A percentile compares a stretch with the other conserved stretches of the same genome.
Evolutionary conservation across 305 asterid species (phyloP).

Genomic region (Plantago lanceolata): DNA sequence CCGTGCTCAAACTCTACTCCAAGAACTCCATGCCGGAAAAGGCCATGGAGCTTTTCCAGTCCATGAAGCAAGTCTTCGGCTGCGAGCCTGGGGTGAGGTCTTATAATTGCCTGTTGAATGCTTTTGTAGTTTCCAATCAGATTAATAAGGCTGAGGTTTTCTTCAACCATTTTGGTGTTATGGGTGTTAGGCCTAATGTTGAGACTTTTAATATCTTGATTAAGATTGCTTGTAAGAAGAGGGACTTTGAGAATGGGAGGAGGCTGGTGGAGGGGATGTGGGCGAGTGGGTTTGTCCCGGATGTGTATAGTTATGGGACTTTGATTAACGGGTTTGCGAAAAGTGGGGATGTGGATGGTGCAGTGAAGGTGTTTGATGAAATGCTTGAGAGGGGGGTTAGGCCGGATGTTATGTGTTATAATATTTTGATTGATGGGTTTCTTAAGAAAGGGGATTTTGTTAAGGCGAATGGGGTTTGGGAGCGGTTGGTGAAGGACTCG

Average conservation of each 20-base stretch:
- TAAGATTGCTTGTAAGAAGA: conserved; percentile 53
- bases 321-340: conserved; percentile 61
- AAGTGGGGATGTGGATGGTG: conserved; percentile 43
- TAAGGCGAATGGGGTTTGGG: conserved; percentile 57
- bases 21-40: conserved; percentile 48
- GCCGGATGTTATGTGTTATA: conserved; percentile 73
- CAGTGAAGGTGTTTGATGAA: conserved; percentile 69
- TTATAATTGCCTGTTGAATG: conserved; percentile 65
- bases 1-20: conserved; percentile 55
- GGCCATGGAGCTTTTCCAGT: conserved; percentile 61
- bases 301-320: conserved; percentile 67
- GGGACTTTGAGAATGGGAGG: conserved; percentile 49
- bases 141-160: conserved; percentile 64
- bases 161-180: conserved; percentile 42
- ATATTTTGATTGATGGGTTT: conserved; percentile 69
- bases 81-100: conserved; percentile 73
- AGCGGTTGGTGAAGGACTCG: conserved; percentile 49
- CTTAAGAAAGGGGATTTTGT: conserved; percentile 48
- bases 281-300: conserved; percentile 50
- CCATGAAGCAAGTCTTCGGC: conserved; percentile 61
- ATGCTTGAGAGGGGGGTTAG: conserved; percentile 64
- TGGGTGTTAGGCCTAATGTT: conserved; percentile 63
- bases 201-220: conserved; percentile 65
- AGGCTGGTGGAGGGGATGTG: conserved; percentile 44
- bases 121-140: conserved; percentile 60